These are phyloP conservation scores for Phytophthora podocarpi DNA, from an alignment of 352 stramenopile species.

Conservation along the genomic window DNA sequence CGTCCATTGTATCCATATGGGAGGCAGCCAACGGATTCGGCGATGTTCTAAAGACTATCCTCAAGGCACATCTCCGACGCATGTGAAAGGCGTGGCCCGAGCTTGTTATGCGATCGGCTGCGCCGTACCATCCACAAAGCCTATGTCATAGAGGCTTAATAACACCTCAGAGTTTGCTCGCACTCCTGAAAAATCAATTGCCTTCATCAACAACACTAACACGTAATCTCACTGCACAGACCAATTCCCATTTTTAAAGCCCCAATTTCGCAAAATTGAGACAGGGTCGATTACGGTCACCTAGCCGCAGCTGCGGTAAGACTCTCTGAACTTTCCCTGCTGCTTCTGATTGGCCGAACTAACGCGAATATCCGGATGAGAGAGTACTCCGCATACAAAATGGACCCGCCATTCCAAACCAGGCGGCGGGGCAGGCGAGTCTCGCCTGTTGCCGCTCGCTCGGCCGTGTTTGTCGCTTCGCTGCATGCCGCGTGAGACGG, in stretches of 20 bases:
- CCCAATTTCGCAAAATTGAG: slow-evolving; percentile 10
- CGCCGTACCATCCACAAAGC: too few relatives aligned
- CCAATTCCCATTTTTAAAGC: not conserved
- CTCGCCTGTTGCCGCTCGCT: too few relatives aligned
- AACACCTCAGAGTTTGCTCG: too few relatives aligned
- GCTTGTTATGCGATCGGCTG: too few relatives aligned
- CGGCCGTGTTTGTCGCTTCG: not conserved
- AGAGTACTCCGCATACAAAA: not conserved
- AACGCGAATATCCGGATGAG: not conserved
- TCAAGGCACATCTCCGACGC: too few relatives aligned
- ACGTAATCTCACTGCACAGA: too few relatives aligned
- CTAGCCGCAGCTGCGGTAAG: slow-evolving; percentile 14
- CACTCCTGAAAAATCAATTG: too few relatives aligned
- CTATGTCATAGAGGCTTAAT: too few relatives aligned
- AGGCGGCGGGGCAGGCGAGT: too few relatives aligned
- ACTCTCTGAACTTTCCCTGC: slow-evolving; percentile 18
- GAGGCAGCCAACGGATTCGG: too few relatives aligned
- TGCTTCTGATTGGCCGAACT: slow-evolving; percentile 6
- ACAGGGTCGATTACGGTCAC: slow-evolving; percentile 13
- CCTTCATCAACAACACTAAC: too few relatives aligned
- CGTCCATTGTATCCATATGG: too few relatives aligned
- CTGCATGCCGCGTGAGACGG: not conserved
- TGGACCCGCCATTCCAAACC: not conserved
- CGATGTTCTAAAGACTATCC: not conserved
- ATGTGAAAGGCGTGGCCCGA: slow-evolving; percentile 1